Base-by-base conservation (phyloP, 306 rosid genomes). In the Canavalia gladiata region DNA sequence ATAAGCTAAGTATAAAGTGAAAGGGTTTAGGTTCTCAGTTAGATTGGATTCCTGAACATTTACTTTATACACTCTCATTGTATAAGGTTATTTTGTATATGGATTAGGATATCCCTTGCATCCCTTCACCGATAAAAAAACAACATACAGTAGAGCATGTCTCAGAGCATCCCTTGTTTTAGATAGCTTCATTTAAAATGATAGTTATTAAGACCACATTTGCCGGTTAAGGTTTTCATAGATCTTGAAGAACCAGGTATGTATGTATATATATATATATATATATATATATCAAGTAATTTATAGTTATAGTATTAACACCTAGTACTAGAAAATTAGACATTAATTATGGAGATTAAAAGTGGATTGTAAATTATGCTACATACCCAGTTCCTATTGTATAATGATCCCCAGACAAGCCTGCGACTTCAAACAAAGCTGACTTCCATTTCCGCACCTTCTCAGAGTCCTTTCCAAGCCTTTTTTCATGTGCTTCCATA, bases 371-470 rank as follows among this genome's bases (percentile, higher is more conserved):
- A 59, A 59, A 59, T 2, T 1, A 42, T 11, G 31, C 2, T 2
- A 77, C 58, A 0, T 63, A 72, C 79, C 84, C 79, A n/a, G 65
- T 45, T 18, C 25, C 25, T 18, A 18, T 18, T 30, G 57, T 0
- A 41, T 39, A 81, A 52, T 56, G 33, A 37, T 37, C 41, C 9
- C 74, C 67, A 2, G 72, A 8, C 54, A 77, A 64, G n/a, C 28
- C 11, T 4, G 74, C 2, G 7, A 76, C 72, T 45, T 75, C 58
- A 45, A 28, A 1, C 45, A 75, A 75, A 47, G 58, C 59, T 34
- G 50, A 62, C 7, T 28, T 76, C 81, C 81, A 76, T 62, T 76
- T 63, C 25, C 34, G 29, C 4, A 76, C 34, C 8, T 28, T 80
- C 12, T 37, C 78, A 0, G 29, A 8, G 25, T 72, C 64, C 29